Evolutionary conservation across 179 eudicot species (phyloP), one percentile per base, ranked within the genome.

Genomic region (Spinacia oleracea): DNA sequence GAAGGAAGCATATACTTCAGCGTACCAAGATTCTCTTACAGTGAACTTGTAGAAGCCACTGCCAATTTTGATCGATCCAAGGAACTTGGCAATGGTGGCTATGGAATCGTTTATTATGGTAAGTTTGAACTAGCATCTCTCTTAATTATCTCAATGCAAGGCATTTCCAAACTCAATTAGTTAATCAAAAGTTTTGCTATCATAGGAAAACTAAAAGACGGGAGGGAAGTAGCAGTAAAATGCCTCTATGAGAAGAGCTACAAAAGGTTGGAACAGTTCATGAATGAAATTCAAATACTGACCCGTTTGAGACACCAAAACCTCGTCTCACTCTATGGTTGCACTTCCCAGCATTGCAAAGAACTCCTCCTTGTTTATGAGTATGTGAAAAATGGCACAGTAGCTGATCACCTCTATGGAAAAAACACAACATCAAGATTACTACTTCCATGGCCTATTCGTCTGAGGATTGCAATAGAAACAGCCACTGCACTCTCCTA

Each of bases 201-300:
- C 31, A 2, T 51, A 72, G 75, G 75, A 5, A 72, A 72, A 34
- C 75, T 72, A 31, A 72, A 72, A 51, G 63, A 72, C 11, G 75
- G 75, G 16, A 72, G 75, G 43, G 75, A 51, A 51, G 75, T 72
- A 9, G 75, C 75, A 10, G 75, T 72, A 4, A 72, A 72, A 53
- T 42, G 75, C 62, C 42, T 72, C 1, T 72, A 27, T 48, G 43
- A 72, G 43, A 72, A 50, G 45, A 72, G 43, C 75, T 72, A 4
- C 75, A 72, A 53, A 53, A 50, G 45, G 27, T 59, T 72, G 5
- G 62, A 72, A 72, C 75, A 72, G 27, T 72, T 72, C 7, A 72
- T 32, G 45, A 72, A 72, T 34, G 75, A 72, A 51, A 29, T 51
- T 32, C 9, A 9, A 9, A 31, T 72, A 12, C 62, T 72, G 0